phyloP scores from a whole-genome alignment of 202 grass and related monocot genomes.

The Carex sylvatica region DNA sequence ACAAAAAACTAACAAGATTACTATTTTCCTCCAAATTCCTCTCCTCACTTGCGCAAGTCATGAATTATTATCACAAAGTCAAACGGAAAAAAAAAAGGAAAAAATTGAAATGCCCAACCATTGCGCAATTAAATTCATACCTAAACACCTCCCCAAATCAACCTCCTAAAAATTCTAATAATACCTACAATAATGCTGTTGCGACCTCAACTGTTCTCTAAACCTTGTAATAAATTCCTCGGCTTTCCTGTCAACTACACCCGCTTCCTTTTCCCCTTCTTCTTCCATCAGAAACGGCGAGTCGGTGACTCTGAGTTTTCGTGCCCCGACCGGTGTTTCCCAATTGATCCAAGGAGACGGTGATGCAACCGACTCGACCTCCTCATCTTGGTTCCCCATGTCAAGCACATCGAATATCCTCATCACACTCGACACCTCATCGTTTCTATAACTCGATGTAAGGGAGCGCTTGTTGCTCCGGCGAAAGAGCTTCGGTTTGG shows the following conservation, averaged over 20 bases:
- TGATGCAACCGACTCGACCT: neutral
- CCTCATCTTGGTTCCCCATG: neutral
- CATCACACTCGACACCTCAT: slow-evolving; percentile 30
- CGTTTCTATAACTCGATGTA: neutral
- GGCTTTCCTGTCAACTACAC: slow-evolving; percentile 53
- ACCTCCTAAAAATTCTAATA: slow-evolving; percentile 13
- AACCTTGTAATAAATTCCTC: slow-evolving; percentile 85
- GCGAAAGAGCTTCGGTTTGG: slow-evolving; percentile 25
- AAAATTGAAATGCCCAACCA: neutral
- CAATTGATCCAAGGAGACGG: neutral
- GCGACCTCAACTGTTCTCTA: slow-evolving; percentile 58
- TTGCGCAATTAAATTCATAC: slow-evolving; percentile 10
- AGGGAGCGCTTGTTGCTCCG: neutral
- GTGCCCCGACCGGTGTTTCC: slow-evolving; percentile 8
- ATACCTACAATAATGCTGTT: slow-evolving; percentile 33
- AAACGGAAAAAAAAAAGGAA: neutral
- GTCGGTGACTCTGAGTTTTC: slow-evolving; percentile 64
- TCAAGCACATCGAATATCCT: slow-evolving; percentile 62
- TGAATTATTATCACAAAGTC: neutral
- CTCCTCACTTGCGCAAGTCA: neutral
- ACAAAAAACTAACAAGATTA: neutral
- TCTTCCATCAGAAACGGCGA: slow-evolving; percentile 45
- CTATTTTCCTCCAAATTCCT: slow-evolving; percentile 1
- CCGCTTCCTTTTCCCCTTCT: slow-evolving; percentile 36
- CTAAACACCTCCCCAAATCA: slow-evolving; percentile 4